Base-by-base conservation (phyloP, 805 yeast genomes). In the Yamadazyma olivae region DNA sequence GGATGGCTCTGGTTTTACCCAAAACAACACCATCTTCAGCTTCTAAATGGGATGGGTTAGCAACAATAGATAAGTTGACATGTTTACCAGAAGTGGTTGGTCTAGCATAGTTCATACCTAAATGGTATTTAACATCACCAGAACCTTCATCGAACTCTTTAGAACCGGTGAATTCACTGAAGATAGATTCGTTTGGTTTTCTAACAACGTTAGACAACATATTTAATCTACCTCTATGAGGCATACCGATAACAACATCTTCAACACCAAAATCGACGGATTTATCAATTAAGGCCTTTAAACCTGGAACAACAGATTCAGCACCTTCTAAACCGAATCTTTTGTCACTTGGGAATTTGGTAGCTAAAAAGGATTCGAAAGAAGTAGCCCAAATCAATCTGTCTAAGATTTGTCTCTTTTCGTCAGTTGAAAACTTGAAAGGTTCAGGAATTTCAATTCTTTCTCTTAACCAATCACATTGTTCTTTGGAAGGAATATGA, bases 271-370 rank as follows among this genome's bases (percentile, higher is more conserved):
- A 69, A 49, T 85, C 95, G 33, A 90, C 98, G 30, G 96, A 77
- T 49, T 89, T 81, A 67, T 93, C 99, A 59, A 93, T 89, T 59
- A 93, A 64, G 33, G 96, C 84, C 73, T 93, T 93, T 75, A 93
- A 82, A 71, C 98, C 99, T 30, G 98, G 98, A 33, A 93, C 86
- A 54, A 86, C 84, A 32, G 95, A 74, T 71, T 93, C 99, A 47
- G 95, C 95, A 72, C 99, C 99, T 74, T 93, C 99, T 41, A 93
- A 74, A 65, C 99, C 99, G 57, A 93, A 93, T 70, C 99, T 85
- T 73, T 93, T 93, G 63, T 90, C 98, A 67, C 89, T 91, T 46
- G 99, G 98, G 77, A 88, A 93, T 70, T 93, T 93, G 40, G 96
- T 81, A 32, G 96, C 79, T 55, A 93, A 70, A 77, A 93, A 93